Percentiles rank a stretch among this genome's conserved stretches.
These are phyloP conservation scores for Escovopsis sp. DNA, from an alignment of 2,329 filamentous ascomycete species.

Conservation along the genomic window DNA sequence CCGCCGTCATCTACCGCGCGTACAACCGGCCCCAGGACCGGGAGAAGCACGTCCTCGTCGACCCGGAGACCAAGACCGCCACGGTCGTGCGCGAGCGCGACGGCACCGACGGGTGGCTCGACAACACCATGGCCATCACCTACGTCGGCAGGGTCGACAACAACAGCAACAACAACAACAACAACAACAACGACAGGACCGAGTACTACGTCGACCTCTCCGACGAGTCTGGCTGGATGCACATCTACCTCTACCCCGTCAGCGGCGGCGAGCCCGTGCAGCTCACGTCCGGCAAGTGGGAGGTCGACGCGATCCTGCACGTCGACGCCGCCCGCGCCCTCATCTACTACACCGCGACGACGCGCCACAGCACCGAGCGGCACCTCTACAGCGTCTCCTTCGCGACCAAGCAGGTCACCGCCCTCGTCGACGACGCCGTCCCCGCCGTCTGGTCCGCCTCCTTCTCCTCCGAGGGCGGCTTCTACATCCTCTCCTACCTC, in stretches of 20 bases:
- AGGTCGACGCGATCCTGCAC: slow-evolving; percentile 43
- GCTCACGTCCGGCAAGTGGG: slow-evolving; percentile 51
- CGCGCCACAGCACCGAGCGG: slow-evolving; percentile 49
- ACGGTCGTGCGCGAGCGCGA: slow-evolving; percentile 39
- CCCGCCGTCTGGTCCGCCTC: slow-evolving; percentile 47
- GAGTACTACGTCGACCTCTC: slow-evolving; percentile 54
- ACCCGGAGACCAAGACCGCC: slow-evolving; percentile 30
- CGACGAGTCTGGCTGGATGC: slow-evolving; percentile 53
- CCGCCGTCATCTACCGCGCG: slow-evolving; percentile 46
- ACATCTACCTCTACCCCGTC: slow-evolving; percentile 49
- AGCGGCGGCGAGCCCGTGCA: slow-evolving; percentile 36
- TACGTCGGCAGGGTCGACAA: slow-evolving; percentile 33
- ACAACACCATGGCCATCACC: slow-evolving; percentile 39
- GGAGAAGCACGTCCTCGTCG: slow-evolving; percentile 45
- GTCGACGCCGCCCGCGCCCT: slow-evolving; percentile 40
- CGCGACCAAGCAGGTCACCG: slow-evolving; percentile 33
- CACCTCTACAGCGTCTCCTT: slow-evolving; percentile 54
- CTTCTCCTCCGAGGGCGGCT: slow-evolving; percentile 46
- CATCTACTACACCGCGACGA: slow-evolving; percentile 50
- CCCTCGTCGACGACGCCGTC: slow-evolving; percentile 45
- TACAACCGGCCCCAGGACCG: slow-evolving; percentile 55
- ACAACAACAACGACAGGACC: slow-evolving; percentile 12
- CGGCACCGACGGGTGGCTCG: slow-evolving; percentile 45
- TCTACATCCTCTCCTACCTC: slow-evolving; percentile 49
- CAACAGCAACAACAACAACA: slow-evolving; percentile 13